Evolutionary conservation across 148 eudicot genomes (phyloP).

Genomic region (Bassia scoparia): DNA sequence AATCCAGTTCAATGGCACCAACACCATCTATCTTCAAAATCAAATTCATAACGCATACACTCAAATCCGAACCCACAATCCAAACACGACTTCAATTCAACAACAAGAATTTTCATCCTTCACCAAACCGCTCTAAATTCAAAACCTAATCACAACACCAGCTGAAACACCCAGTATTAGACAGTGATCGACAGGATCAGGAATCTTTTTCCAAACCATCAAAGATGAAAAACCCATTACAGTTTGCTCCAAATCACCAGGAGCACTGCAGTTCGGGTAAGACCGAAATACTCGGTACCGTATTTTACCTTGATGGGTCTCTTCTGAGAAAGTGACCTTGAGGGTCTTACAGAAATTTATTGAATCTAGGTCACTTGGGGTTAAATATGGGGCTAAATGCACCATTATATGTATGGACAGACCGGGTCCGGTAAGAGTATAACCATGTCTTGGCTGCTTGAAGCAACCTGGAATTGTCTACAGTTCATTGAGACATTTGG

Average conservation of each 20-base stretch:
- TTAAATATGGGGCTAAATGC: slow-evolving; percentile 81
- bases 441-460: slow-evolving; percentile 78
- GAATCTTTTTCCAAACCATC: slow-evolving; percentile 44
- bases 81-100: slow-evolving; percentile 58
- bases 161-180: slow-evolving; percentile 89
- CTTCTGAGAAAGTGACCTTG: slow-evolving; percentile 71
- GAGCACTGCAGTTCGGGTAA: slow-evolving; percentile 57
- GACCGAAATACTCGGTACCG: slow-evolving; percentile 86
- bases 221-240: slow-evolving; percentile 35
- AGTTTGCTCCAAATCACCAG: slow-evolving; percentile 38
- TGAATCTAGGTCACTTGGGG: slow-evolving; percentile 63
- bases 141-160: slow-evolving; percentile 21
- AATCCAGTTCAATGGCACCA: slow-evolving; percentile 34
- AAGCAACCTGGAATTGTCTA: slow-evolving; percentile 91
- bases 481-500: slow-evolving; percentile 66
- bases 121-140: slow-evolving; percentile 58
- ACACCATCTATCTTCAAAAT: slow-evolving; percentile 51
- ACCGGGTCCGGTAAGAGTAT: slow-evolving; percentile 98
- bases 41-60: slow-evolving; percentile 41
- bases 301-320: slow-evolving; percentile 77
- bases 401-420: slow-evolving; percentile 93
- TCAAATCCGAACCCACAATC: slow-evolving; percentile 59
- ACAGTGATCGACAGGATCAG: slow-evolving; percentile 84
- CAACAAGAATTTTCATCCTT: slow-evolving; percentile 38
- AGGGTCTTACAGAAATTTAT: slow-evolving; percentile 69